Base-by-base conservation (phyloP, 202 grass and related monocot species). In the Miscanthus sacchariflorus region DNA sequence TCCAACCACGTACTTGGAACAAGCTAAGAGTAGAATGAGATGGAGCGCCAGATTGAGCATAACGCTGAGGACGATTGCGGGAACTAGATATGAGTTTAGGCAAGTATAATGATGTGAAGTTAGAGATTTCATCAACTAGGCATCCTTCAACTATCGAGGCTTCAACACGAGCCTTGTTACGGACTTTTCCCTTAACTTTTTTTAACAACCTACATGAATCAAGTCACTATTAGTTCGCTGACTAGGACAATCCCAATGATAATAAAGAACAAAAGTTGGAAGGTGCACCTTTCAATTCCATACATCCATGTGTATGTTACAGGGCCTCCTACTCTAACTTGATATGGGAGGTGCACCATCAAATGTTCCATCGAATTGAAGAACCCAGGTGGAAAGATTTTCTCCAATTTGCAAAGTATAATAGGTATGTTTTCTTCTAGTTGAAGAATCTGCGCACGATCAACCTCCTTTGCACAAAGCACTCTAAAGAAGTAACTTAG, bases 281-380 rank as follows among this genome's bases (percentile, higher is more conserved):
- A 46, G 45, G 9, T 12, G 28, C 11, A 12, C 11, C 45, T 46
- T 4, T 46, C 45, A 4, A 46, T 4, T 46, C 14, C 66, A 49
- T 90, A 90, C 76, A 90, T 90, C 82, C 82, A 90, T 8, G 36
- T 40, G 6, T 84, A 89, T 18, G 48, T 28, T 30, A 30, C 28
- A 30, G 28, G 28, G 28, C 28, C 28, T 30, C 28, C 28, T 30
- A 30, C 28, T 30, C 76, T 68, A 3, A 54, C 82, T 75, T 90
- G 73, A 61, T 81, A 90, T 13, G 52, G 43, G 0, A 85, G 21
- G 18, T 89, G 87, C 6, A 85, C 11, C 10, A 85, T 38, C 43
- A 89, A 11, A 72, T 89, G 64, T 6, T 89, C 81, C 84, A 86
- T 70, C 28, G 17, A 6, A 74, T 88, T 59, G 21, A 88, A 88